Percentiles rank a stretch among this genome's conserved stretches.
Evolutionary conservation across 1,284 basidiomycete genomes (phyloP).

Genomic region (Schizophyllum amplum): DNA sequence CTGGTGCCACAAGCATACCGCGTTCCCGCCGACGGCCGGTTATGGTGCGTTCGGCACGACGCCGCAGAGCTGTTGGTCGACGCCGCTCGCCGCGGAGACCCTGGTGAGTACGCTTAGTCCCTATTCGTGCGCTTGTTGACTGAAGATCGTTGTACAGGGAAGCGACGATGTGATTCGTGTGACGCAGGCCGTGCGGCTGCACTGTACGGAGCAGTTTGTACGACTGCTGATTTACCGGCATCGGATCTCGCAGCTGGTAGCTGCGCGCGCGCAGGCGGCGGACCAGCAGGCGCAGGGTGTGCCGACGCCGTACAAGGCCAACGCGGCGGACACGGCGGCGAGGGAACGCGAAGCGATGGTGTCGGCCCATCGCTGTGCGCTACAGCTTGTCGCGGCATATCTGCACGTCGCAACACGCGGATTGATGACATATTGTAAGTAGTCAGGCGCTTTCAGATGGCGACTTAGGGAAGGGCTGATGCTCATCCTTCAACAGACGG

Average conservation of each 20-base stretch:
- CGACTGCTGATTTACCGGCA: slow-evolving; percentile 74
- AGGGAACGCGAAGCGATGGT: slow-evolving; percentile 62
- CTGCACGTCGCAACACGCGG: slow-evolving; percentile 80
- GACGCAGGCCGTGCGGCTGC: slow-evolving; percentile 78
- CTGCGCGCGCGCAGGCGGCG: slow-evolving; percentile 36
- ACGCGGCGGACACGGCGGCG: slow-evolving; percentile 41
- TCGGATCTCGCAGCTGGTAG: slow-evolving; percentile 64
- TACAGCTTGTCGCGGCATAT: slow-evolving; percentile 77
- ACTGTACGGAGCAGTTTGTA: slow-evolving; percentile 80
- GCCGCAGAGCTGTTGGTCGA: neutral
- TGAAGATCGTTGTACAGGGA: neutral
- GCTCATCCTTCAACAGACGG: slow-evolving; percentile 48
- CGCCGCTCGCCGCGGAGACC: neutral
- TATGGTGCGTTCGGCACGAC: neutral
- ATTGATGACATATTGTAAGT: slow-evolving; percentile 87
- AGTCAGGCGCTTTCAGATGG: slow-evolving; percentile 8
- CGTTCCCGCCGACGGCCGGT: neutral
- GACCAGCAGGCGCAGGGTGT: slow-evolving; percentile 8
- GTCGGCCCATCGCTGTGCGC: slow-evolving; percentile 61
- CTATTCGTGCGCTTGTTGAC: no score
- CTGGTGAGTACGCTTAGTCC: neutral
- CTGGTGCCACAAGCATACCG: slow-evolving; percentile 53
- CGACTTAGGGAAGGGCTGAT: no score
- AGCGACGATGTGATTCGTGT: slow-evolving; percentile 81
- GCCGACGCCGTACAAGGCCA: slow-evolving; percentile 1